Conservation (phyloP, 768 basidiomycete species). For the Amanita exitialis region DNA sequence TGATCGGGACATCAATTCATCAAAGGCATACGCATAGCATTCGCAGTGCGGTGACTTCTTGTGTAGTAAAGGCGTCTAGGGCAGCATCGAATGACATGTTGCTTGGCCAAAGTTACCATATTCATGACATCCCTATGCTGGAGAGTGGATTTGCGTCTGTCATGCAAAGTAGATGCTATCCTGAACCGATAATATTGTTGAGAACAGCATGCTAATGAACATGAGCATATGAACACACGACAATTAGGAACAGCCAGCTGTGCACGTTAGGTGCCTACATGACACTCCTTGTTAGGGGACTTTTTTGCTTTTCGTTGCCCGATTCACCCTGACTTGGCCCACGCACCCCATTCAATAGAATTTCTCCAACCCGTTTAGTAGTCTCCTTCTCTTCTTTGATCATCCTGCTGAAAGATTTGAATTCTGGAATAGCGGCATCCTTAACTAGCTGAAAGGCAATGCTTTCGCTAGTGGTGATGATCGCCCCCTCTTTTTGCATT, state of each 20-base stretch:
- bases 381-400: constrained; percentile 72
- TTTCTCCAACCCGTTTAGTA: constrained; percentile 35
- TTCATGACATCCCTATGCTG: too few species aligned
- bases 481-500: constrained; percentile 64
- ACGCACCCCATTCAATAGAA: neutral
- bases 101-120: too few species aligned
- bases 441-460: constrained; percentile 65
- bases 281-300: neutral
- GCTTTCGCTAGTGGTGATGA: constrained; percentile 76
- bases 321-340: neutral
- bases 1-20: too few species aligned
- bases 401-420: constrained; percentile 61
- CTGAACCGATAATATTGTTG: too few species aligned
- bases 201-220: too few species aligned
- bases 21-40: too few species aligned
- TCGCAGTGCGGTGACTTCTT: too few species aligned
- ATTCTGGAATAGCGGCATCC: constrained; percentile 52
- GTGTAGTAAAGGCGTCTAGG: too few species aligned
- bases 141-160: too few species aligned
- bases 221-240: too few species aligned
- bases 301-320: neutral
- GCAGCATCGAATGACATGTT: too few species aligned
- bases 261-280: neutral
- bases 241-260: neutral
- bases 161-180: too few species aligned